phyloP scores from a whole-genome alignment of 2,329 filamentous ascomycete genomes.

The Penicillium sp. region DNA sequence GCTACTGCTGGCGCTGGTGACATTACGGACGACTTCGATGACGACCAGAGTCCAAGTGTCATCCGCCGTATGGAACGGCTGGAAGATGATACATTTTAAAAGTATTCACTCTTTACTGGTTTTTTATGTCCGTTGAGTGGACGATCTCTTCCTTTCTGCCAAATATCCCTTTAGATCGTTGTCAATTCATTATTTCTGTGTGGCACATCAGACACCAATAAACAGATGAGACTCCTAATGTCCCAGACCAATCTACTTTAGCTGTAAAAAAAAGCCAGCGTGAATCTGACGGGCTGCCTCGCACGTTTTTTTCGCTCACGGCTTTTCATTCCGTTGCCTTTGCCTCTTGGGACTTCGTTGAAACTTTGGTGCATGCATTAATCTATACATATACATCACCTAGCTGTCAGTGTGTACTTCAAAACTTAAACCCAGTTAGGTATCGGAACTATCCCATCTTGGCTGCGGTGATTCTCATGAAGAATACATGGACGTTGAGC shows the following conservation, averaged over 20 bases:
- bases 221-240: background rate
- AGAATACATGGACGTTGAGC: no score
- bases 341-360: no score
- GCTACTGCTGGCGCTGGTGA: conserved; percentile 47
- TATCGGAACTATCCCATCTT: no score
- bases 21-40: conserved; percentile 37
- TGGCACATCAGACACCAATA: background rate
- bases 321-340: background rate
- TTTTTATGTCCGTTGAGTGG: background rate
- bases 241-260: background rate
- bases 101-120: background rate
- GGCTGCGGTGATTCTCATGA: no score
- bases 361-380: no score
- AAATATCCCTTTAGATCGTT: background rate
- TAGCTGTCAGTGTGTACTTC: no score
- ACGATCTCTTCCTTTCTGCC: background rate
- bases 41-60: conserved; percentile 47
- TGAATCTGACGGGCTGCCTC: background rate
- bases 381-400: no score
- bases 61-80: conserved; percentile 42
- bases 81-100: conserved; percentile 51
- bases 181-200: background rate
- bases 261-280: background rate
- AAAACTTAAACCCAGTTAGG: no score
- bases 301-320: background rate